Base-by-base conservation (phyloP, 306 rosid species). In the Psophocarpus tetragonolobus region DNA sequence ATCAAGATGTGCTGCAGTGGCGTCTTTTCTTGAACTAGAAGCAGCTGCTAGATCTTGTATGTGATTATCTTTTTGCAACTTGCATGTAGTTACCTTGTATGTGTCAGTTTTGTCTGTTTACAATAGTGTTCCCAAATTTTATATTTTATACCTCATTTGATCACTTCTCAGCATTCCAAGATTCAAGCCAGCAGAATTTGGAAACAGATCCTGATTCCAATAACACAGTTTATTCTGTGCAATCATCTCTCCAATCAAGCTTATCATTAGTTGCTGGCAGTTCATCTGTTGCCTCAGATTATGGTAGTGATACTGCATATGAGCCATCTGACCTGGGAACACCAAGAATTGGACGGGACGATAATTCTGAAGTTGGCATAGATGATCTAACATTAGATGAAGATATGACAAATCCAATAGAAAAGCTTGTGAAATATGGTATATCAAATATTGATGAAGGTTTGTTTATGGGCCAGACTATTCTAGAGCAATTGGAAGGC, bases 31-130 rank as follows among this genome's bases (percentile, higher is more conserved):
- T 35, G 99, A 93, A 84, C 92, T 96, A 68, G 99, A 96, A 87
- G 93, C 91, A 76, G 97, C 98, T 74, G 99, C 99, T 81, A 93
- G 99, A 85, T 87, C 94, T 80, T 87, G 99, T 96, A 96, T 70
- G 98, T 87, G 53, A 76, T 82, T 89, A 41, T 80, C 82, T 81
- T 47, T 47, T 69, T 78, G 77, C 73, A 61, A 45, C 62, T 73
- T 78, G 74, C 77, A 56, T 67, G 41, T 75, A 50, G 45, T 89
- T 69, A 23, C 71, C 74, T 18, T 39, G 20, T 63, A 26, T 66
- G 24, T 29, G 70, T 81, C 62, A 41, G 4, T 33, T 84, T 86
- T 20, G 57, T 54, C 58, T 38, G 45, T 81, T 71, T 68, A n/a
- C n/a, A n/a, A n/a, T 81, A 76, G 61, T 65, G 73, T 66, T 78